Base-by-base conservation (phyloP, 495 filamentous ascomycete species). In the Cryomyces minteri region DNA sequence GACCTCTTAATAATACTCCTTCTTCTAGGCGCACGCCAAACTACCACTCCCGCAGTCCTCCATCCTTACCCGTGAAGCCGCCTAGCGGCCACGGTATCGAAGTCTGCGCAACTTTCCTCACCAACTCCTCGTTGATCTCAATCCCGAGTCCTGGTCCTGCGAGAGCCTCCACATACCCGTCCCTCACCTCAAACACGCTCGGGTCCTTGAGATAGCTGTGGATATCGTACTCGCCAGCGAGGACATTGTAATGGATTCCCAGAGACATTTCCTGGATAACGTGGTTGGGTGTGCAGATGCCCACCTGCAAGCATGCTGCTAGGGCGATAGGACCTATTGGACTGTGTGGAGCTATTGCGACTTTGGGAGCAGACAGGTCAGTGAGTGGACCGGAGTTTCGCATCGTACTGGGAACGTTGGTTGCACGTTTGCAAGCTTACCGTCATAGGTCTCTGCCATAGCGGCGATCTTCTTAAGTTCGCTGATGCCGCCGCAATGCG, bases 261-360 rank as follows among this genome's bases (percentile, higher is more conserved):
- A 83, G 51, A 44, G 73, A 75, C 82, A 86, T 86, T 65, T 88
- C 82, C 59, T 84, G 82, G 42, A 88, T 86, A 32, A 69, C 74
- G 56, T 84, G 84, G 54, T 88, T 86, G 2, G 79, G 64, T 31
- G 67, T 75, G 8, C 64, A 58, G 32, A 78, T 63, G 32, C 72
- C 77, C 29, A 84, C 69, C 54, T 85, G 80, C 51, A 85, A 66
- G 50, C 72, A 78, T 8, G 82, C 82, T 2, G 82, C 81, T 37
- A 88, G 59, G 0, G 82, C 78, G 49, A 87, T 80, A 0, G 82
- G 81, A 0, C 82, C 82, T 5, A 87, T 60, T 1, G 82, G 82
- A 54, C 82, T 86, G 60, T 88, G 82, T 4, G 82, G 80, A 25
- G 82, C 82, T 36, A 86, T 53, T 6, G 79, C 79, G 39, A 86